Evolutionary conservation across 352 stramenopile genomes (phyloP).

Genomic region (Phytopythium delawarense): DNA sequence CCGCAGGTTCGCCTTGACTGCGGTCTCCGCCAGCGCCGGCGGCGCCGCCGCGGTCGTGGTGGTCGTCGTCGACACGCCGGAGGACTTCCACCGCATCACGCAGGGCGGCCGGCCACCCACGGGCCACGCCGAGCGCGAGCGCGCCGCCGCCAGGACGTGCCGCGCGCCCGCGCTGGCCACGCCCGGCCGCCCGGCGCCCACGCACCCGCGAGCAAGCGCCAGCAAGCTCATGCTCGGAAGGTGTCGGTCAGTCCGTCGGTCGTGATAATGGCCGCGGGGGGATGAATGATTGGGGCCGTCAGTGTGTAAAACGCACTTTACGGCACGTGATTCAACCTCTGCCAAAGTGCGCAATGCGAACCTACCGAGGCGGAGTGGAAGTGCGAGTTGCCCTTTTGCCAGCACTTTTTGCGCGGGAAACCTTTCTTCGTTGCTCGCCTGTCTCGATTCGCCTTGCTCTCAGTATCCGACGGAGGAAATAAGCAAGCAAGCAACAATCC

Average conservation of each 20-base stretch:
- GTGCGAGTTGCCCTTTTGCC: neutral
- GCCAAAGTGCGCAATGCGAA: neutral
- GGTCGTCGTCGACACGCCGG: constrained; percentile 8
- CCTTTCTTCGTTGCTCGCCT: neutral
- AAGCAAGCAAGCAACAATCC: neutral
- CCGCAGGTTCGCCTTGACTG: constrained; percentile 17
- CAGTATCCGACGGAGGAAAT: neutral
- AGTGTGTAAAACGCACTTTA: constrained; percentile 1
- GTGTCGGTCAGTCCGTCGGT: neutral
- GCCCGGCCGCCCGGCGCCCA: neutral
- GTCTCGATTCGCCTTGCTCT: neutral
- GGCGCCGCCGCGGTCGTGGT: neutral
- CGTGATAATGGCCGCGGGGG: no score
- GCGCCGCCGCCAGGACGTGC: neutral
- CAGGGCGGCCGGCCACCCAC: neutral
- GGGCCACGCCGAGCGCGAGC: neutral
- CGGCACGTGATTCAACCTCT: neutral
- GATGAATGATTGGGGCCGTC: neutral
- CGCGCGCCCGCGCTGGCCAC: neutral
- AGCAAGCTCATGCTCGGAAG: constrained; percentile 6
- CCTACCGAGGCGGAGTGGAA: neutral
- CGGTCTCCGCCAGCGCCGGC: constrained; percentile 8
- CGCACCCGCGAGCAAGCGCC: constrained; percentile 3
- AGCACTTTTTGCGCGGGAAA: neutral
- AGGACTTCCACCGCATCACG: constrained; percentile 3